Evolutionary conservation across 1,284 basidiomycete genomes (phyloP).

Genomic region (Chondrostereum purpureum): DNA sequence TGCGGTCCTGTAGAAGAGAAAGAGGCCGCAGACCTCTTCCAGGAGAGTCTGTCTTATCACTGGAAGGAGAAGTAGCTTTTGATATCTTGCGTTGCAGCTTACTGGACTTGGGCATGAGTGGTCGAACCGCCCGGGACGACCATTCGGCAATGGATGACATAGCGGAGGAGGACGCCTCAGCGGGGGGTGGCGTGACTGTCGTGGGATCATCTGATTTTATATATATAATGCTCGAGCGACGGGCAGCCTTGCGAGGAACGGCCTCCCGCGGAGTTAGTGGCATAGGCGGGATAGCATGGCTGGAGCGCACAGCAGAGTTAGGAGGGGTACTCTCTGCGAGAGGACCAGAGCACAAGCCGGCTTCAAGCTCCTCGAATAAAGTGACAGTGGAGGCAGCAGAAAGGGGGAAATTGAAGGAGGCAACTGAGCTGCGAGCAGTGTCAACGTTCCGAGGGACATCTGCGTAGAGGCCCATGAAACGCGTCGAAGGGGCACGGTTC

Average conservation of each 20-base stretch:
- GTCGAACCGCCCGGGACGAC: slow-evolving; percentile 43
- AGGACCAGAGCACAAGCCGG: slow-evolving; percentile 40
- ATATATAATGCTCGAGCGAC: slow-evolving; percentile 57
- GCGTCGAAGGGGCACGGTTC: slow-evolving; percentile 35
- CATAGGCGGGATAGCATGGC: slow-evolving; percentile 30
- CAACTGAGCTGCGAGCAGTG: slow-evolving; percentile 45
- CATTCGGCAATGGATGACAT: slow-evolving; percentile 37
- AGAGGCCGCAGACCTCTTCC: slow-evolving; percentile 49
- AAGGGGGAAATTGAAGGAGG: slow-evolving; percentile 35
- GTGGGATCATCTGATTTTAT: slow-evolving; percentile 46
- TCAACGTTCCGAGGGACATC: slow-evolving; percentile 43
- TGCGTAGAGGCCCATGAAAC: slow-evolving; percentile 38
- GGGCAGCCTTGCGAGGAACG: slow-evolving; percentile 15
- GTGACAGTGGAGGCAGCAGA: slow-evolving; percentile 56
- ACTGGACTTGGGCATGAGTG: slow-evolving; percentile 44
- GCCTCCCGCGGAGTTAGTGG: slow-evolving; percentile 16
- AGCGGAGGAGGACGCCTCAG: slow-evolving; percentile 22
- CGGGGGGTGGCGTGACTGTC: slow-evolving; percentile 21
- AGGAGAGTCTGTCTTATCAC: slow-evolving; percentile 28
- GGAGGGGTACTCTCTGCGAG: slow-evolving; percentile 59
- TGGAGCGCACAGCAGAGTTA: slow-evolving; percentile 31
- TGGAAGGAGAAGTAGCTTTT: slow-evolving; percentile 21
- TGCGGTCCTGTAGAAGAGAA: slow-evolving; percentile 55
- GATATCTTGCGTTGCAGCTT: slow-evolving; percentile 38
- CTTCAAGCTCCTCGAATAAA: slow-evolving; percentile 45